Conservation (phyloP, 1,284 basidiomycete species). For the Irpex sp. region DNA sequence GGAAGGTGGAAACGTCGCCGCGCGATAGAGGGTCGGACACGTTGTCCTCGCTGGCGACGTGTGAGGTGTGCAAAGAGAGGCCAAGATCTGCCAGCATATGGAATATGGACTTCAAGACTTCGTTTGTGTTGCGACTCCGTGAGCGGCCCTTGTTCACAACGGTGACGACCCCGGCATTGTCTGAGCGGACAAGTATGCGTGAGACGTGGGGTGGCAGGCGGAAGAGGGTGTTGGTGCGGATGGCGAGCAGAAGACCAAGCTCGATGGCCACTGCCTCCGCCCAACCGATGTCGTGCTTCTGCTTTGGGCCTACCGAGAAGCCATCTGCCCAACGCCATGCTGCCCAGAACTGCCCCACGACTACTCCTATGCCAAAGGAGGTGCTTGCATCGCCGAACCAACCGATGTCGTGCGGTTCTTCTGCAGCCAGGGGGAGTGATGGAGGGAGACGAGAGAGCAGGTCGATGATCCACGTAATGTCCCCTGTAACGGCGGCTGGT, state of each 20-base stretch:
- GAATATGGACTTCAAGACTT: conserved; percentile 25
- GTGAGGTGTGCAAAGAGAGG: conserved; percentile 12
- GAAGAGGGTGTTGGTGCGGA: conserved; percentile 9
- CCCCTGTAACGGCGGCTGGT: conserved; percentile 9
- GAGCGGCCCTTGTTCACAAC: conserved; percentile 27
- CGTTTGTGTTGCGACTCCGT: conserved; percentile 23
- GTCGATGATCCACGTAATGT: conserved; percentile 19
- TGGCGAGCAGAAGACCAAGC: conserved; percentile 22
- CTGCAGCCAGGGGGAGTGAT: conserved; percentile 13
- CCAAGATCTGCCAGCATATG: conserved; percentile 14
- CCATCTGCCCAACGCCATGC: conserved; percentile 28
- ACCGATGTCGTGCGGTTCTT: conserved; percentile 21
- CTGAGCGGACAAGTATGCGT: conserved; percentile 16
- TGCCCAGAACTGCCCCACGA: conserved; percentile 24
- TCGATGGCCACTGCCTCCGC: conserved; percentile 33
- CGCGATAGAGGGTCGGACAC: conserved; percentile 29
- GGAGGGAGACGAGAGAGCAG: conserved; percentile 19
- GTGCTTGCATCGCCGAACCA: conserved; percentile 37
- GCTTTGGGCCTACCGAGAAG: conserved; percentile 24
- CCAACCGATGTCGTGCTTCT: conserved; percentile 30
- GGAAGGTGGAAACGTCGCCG: conserved; percentile 27
- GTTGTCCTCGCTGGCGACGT: conserved; percentile 25
- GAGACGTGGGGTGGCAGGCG: neutral
- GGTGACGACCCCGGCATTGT: conserved; percentile 27
- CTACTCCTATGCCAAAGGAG: conserved; percentile 33